phyloP scores from a whole-genome alignment of 169 alveolate genomes.

The Blepharisma undulans region DNA sequence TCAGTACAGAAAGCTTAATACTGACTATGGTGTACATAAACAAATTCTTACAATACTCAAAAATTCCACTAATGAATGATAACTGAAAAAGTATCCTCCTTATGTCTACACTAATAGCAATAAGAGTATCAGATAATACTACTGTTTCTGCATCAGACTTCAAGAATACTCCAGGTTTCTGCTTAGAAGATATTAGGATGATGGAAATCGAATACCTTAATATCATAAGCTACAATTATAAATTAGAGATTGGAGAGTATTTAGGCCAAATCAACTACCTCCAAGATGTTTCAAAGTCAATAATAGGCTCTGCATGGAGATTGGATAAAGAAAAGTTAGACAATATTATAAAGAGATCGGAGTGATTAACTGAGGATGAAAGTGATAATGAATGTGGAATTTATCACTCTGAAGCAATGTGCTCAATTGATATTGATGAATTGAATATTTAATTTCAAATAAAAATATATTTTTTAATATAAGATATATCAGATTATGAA shows the following conservation, averaged over 20 bases:
- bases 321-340: not conserved
- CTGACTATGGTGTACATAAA: not conserved
- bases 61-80: not conserved
- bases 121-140: not conserved
- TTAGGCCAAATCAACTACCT: not conserved
- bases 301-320: not conserved
- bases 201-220: not conserved
- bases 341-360: not conserved
- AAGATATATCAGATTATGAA: not conserved
- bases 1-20: not conserved
- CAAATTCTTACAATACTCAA: not conserved
- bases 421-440: not conserved
- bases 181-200: not conserved
- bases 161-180: not conserved
- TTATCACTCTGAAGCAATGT: not conserved
- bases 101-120: not conserved
- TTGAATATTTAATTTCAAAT: too few species aligned
- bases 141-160: not conserved
- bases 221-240: not conserved
- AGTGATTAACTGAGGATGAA: not conserved
- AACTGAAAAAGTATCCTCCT: not conserved
- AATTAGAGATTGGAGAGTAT: not conserved
- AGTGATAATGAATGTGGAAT: not conserved
- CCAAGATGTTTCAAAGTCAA: not conserved
- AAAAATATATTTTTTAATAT: too few species aligned